Evolutionary conservation across 495 filamentous ascomycete genomes (phyloP).

Genomic region (Stereocaulon alpinum): DNA sequence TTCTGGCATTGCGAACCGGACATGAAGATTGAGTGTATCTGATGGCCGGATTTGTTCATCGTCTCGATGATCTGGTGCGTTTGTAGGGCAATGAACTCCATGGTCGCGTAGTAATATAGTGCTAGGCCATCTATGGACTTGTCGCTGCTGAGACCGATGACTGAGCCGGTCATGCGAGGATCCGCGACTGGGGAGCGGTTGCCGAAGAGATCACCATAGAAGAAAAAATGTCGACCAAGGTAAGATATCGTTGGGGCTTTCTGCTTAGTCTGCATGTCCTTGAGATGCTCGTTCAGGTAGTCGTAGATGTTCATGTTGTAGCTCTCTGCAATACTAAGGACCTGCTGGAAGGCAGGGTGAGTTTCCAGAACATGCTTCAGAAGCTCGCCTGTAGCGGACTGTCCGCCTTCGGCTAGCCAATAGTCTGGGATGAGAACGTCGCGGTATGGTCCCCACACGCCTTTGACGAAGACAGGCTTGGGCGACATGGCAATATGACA

Average conservation of each 20-base stretch:
- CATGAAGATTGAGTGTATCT: conserved; percentile 92
- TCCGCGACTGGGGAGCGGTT: conserved; percentile 92
- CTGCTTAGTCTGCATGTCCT: conserved; percentile 54
- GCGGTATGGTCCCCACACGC: conserved; percentile 93
- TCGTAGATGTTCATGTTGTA: conserved; percentile 82
- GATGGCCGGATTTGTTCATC: conserved; percentile 79
- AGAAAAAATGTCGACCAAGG: conserved; percentile 86
- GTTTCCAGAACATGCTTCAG: conserved; percentile 90
- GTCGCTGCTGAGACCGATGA: conserved; percentile 78
- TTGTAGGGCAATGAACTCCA: conserved; percentile 96
- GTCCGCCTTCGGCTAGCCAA: conserved; percentile 96
- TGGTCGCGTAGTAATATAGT: conserved; percentile 81
- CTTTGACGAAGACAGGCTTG: conserved; percentile 79
- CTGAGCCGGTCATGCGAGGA: conserved; percentile 77
- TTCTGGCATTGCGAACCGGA: conserved; percentile 96
- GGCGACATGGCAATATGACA: conserved; percentile 94
- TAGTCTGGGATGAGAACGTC: conserved; percentile 83
- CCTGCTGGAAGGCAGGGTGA: conserved; percentile 76
- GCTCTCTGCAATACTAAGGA: conserved; percentile 61
- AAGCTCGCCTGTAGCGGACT: conserved; percentile 89
- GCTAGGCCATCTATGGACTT: conserved; percentile 76
- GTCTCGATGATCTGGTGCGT: conserved; percentile 89
- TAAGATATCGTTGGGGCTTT: conserved; percentile 70
- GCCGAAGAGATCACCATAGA: conserved; percentile 97
- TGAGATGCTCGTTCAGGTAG: conserved; percentile 82